A percentile compares a stretch with the other conserved stretches of the same genome.
Conservation (phyloP, 2,329 filamentous ascomycete species). For the Hypoxylon sp. region DNA sequence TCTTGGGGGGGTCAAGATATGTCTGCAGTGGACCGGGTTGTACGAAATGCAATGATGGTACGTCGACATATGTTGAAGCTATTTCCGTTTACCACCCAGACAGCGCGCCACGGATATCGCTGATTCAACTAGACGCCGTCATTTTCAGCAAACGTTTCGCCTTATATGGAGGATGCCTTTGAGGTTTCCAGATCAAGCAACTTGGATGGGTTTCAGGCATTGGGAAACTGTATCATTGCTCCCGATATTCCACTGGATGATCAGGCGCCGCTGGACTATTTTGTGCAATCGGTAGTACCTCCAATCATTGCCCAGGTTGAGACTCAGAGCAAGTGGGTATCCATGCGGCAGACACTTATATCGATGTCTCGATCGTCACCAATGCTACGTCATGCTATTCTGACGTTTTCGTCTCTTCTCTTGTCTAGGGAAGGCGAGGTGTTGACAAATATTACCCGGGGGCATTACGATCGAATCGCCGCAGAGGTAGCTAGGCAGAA, state of each 20-base stretch:
- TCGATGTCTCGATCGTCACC: slow-evolving; percentile 63
- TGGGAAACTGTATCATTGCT: slow-evolving; percentile 44
- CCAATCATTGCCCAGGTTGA: slow-evolving; percentile 69
- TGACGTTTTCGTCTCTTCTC: slow-evolving; percentile 66
- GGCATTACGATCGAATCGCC: slow-evolving; percentile 58
- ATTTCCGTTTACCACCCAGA: background rate
- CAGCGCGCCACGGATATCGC: background rate
- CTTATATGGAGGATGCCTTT: slow-evolving; percentile 16
- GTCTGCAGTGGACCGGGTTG: slow-evolving; percentile 29
- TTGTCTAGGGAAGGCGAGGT: slow-evolving; percentile 56
- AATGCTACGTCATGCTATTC: slow-evolving; percentile 64
- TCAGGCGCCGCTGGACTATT: slow-evolving; percentile 63
- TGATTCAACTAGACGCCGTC: slow-evolving; percentile 24
- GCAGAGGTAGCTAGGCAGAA: slow-evolving; percentile 53
- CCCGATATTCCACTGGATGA: slow-evolving; percentile 53
- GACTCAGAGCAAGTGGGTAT: slow-evolving; percentile 66
- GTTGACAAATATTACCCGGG: slow-evolving; percentile 54
- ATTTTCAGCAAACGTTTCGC: slow-evolving; percentile 24
- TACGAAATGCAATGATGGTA: slow-evolving; percentile 48
- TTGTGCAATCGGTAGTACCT: slow-evolving; percentile 64
- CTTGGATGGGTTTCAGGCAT: slow-evolving; percentile 29
- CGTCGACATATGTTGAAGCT: slow-evolving; percentile 13
- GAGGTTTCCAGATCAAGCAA: slow-evolving; percentile 26
- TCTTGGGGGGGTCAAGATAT: slow-evolving; percentile 27
- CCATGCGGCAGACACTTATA: slow-evolving; percentile 64